Evolutionary conservation across 1,284 basidiomycete genomes (phyloP), one percentile per base, ranked within the genome.

Genomic region (Naganishia cerealis): DNA sequence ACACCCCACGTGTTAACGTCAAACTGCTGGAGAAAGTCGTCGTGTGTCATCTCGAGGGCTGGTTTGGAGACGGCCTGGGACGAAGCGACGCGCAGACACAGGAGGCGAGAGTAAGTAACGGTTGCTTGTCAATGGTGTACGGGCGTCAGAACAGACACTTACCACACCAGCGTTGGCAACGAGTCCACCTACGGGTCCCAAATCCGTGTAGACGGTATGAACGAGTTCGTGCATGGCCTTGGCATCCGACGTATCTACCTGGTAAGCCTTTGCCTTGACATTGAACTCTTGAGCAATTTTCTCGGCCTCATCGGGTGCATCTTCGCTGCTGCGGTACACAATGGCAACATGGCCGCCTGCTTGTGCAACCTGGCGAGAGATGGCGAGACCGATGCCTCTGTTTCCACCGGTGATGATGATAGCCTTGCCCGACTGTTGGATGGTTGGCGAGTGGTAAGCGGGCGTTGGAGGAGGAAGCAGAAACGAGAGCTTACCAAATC

Each of bases 321-420:
- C 74, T 12, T 67, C 26, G 46, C 71, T 72, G 16, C 68, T 67
- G 50, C 68, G 67, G 66, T 76, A 77, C 65, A 77, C 68, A 57
- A 76, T 74, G 2, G 75, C 70, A 40, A 77, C 74, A 69, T 76
- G 73, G 2, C 74, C 75, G 15, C 76, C 76, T 46, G 76, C 76
- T 71, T 77, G 75, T 16, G 76, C 76, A 36, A 62, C 48, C 52
- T 77, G 74, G 26, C 73, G 65, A 43, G 66, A 71, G 57, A 77
- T 75, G 15, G 75, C 73, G 2, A 72, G 65, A 3, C 73, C 73
- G 53, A 75, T 75, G 9, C 75, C 75, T 72, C 74, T 52, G 62
- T 75, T 76, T 4, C 76, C 75, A 52, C 76, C 76, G 9, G 74
- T 75, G 38, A 77, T 74, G 66, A 77, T 73, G 56, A 76, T 75